Evolutionary conservation across 495 filamentous ascomycete species (phyloP).

Genomic region (Glutinoglossum americanum): DNA sequence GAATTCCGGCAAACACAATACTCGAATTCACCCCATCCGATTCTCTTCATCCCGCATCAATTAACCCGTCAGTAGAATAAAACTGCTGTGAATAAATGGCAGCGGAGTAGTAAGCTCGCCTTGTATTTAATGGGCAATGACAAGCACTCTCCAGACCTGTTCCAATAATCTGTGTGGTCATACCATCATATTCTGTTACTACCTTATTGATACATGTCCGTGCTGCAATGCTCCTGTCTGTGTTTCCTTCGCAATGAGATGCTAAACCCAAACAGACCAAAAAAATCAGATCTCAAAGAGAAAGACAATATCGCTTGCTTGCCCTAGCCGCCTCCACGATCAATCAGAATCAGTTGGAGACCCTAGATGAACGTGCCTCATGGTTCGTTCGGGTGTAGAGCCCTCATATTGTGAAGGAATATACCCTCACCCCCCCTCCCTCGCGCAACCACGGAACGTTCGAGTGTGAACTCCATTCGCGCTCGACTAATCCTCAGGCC

Average conservation of each 20-base stretch:
- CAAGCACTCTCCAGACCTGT: no score
- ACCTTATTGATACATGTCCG: constrained; percentile 2
- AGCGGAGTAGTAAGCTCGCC: no score
- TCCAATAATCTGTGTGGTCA: not conserved
- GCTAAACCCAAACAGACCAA: not conserved
- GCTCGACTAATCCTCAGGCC: not conserved
- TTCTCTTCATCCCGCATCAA: no score
- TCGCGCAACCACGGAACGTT: not conserved
- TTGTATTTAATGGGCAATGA: no score
- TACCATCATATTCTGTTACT: not conserved
- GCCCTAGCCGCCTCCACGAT: not conserved
- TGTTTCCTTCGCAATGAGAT: constrained; percentile 2
- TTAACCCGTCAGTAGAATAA: no score
- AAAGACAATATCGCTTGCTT: not conserved
- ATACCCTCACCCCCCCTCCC: not conserved
- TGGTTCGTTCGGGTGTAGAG: not conserved
- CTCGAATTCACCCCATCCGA: no score
- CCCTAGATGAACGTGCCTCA: not conserved
- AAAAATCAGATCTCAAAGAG: not conserved
- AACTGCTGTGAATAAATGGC: no score
- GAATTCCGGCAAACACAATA: no score
- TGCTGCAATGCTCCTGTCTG: not conserved
- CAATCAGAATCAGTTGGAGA: not conserved
- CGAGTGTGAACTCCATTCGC: not conserved
- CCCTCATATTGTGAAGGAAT: not conserved